Evolutionary conservation across 1,139 yeast species (phyloP), one percentile per base, ranked within the genome.

Genomic region (Kodamaea derodonti): DNA sequence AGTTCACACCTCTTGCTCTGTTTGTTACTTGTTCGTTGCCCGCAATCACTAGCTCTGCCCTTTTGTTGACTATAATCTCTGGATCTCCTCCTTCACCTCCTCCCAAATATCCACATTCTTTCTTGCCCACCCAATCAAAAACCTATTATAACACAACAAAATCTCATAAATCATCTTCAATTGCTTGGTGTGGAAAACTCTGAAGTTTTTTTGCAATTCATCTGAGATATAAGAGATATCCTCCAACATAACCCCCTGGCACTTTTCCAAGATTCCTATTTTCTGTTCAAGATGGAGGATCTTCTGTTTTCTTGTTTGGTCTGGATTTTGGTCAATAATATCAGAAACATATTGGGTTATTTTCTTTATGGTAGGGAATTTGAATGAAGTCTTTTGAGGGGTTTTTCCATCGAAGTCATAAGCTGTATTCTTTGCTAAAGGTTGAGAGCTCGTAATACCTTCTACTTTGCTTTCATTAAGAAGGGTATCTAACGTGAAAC

Each of bases 91-190:
- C 40, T 66, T 68, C 10, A 83, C 79, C 42, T 81, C 88, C 48
- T 79, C 80, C 92, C 92, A 83, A 33, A 77, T 69, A 46, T 82
- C 87, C 33, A 79, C 59, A 50, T 81, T 82, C 59, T 79, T 79
- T 47, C 68, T 70, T 3, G 86, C 85, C 88, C 90, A 83, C 39
- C 72, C 78, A 25, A 79, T 61, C 31, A 83, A 70, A 38, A 77
- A 73, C 29, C 74, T 62, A 38, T 80, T 73, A 48, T 80, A 82
- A 18, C 76, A 72, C 30, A 65, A 45, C 20, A 76, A 55, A 24
- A 69, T 68, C 31, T 60, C 65, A 39, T 61, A 65, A 24, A 70
- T 65, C 32, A 60, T 52, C 34, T 55, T 56, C 55, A 80, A 65
- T 45, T 78, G 78, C 37, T 63, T 62, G 34, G 64, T 60, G 40